Conservation (phyloP, 441 rosid genomes). For the Brassica hybrid region DNA sequence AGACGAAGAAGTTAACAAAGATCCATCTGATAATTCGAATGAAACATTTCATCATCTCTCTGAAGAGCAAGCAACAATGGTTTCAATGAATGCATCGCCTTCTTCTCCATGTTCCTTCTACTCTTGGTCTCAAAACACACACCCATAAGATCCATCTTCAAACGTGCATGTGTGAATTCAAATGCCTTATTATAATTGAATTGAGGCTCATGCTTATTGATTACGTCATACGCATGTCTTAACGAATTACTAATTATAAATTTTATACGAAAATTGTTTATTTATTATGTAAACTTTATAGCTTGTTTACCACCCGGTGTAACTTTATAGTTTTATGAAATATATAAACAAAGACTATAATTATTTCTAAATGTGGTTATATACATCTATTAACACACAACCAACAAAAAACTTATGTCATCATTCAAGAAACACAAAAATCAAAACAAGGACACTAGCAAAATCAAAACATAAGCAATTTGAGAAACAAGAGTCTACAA, state of each 20-base stretch:
- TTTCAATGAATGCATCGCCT: conserved; percentile 38
- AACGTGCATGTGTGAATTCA: conserved; percentile 12
- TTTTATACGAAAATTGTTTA: conserved; percentile 12
- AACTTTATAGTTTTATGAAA: background rate
- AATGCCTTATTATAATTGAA: conserved; percentile 16
- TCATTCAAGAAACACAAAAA: background rate
- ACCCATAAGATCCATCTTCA: conserved; percentile 17
- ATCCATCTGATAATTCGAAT: conserved; percentile 37
- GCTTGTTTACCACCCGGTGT: background rate
- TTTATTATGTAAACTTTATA: conserved; percentile 11
- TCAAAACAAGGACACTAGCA: background rate
- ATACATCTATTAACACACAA: background rate
- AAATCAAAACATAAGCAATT: conserved; percentile 1
- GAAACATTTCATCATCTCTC: conserved; percentile 42
- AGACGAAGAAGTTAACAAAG: conserved; percentile 47
- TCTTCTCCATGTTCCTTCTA: conserved; percentile 40
- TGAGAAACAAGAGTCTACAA: conserved; percentile 28
- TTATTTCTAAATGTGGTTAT: background rate
- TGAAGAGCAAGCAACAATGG: conserved; percentile 37
- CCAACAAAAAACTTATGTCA: background rate
- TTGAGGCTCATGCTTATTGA: conserved; percentile 5
- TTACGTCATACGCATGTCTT: conserved; percentile 2
- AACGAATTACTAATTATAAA: conserved; percentile 32
- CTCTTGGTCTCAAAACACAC: conserved; percentile 43
- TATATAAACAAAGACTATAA: conserved; percentile 1